These are phyloP conservation scores for Aspergillus piperis DNA, from an alignment of 2,329 filamentous ascomycete genomes.

Conservation along the genomic window DNA sequence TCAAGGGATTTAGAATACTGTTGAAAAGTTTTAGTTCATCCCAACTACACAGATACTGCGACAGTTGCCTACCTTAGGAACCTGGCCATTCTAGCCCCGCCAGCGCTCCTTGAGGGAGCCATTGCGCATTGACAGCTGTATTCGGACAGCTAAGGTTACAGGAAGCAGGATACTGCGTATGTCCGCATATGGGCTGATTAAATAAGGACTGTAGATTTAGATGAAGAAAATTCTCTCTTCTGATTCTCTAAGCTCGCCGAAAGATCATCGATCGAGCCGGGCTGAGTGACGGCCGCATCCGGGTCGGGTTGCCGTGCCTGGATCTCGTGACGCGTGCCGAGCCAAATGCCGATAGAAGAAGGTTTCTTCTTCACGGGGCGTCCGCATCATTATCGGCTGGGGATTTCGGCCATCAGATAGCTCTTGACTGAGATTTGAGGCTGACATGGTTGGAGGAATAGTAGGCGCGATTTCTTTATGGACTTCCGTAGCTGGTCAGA, in stretches of 20 bases:
- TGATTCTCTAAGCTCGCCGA: neutral
- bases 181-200: neutral
- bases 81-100: neutral
- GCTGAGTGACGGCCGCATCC: conserved; percentile 14
- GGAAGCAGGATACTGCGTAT: neutral
- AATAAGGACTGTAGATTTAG: neutral
- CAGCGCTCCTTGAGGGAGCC: conserved; percentile 10
- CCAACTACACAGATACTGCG: neutral
- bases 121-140: conserved; percentile 9
- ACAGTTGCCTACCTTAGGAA: conserved; percentile 15
- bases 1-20: conserved; percentile 18
- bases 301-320: conserved; percentile 28
- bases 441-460: too few relatives aligned
- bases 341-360: conserved; percentile 24
- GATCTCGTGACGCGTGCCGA: conserved; percentile 23
- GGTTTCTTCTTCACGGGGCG: neutral
- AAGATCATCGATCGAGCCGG: conserved; percentile 5
- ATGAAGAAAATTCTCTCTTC: neutral
- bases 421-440: too few relatives aligned
- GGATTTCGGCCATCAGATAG: neutral
- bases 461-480: too few relatives aligned
- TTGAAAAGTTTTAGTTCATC: neutral
- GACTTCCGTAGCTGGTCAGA: too few relatives aligned
- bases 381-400: neutral
- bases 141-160: neutral